Evolutionary conservation across 441 rosid species (phyloP), one percentile per base, ranked within the genome.

Genomic region (Erodium chrysanthum): DNA sequence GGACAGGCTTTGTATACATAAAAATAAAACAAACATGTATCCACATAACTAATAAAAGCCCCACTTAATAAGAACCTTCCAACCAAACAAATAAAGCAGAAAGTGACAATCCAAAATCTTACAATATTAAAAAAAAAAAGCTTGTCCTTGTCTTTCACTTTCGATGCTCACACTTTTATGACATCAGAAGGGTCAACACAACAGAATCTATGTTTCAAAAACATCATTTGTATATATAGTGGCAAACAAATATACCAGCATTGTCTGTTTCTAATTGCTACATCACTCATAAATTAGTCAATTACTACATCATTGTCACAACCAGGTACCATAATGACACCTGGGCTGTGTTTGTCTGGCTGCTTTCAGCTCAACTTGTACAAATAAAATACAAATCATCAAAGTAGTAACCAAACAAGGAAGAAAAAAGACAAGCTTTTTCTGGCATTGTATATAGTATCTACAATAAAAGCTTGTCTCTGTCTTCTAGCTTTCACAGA

Each of bases 381-480:
- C 0, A 46, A 12, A 46, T 37, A 46, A 46, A 14, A 46, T n/a
- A 46, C 52, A 46, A 14, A 46, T 46, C 52, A 46, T 46, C 17
- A 46, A 14, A 46, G 52, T 46, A 46, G 52, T 46, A 46, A 46
- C 52, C 52, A 14, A 46, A 46, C 15, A 46, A n/a, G 44, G 44
- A 37, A 37, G 52, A 37, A n/a, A 46, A 46, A 7, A 46, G 52
- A 46, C 52, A 46, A 2, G 52, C 17, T 46, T 46, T 46, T 44
- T 46, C 52, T 46, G 52, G 2, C 17, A 46, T 12, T 46, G 6
- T 12, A 46, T 46, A 46, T 46, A 12, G 52, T 46, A 56, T 56
- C 61, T 22, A 56, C 25, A 10, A 56, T 56, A 56, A 56, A 56
- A 56, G 61, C 61, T 56, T 56, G 27, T 56, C 61, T 56, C 20